A percentile compares a stretch with the other conserved stretches of the same genome.
phyloP scores from a whole-genome alignment of 768 basidiomycete species.

The Russula griseocarnosa region DNA sequence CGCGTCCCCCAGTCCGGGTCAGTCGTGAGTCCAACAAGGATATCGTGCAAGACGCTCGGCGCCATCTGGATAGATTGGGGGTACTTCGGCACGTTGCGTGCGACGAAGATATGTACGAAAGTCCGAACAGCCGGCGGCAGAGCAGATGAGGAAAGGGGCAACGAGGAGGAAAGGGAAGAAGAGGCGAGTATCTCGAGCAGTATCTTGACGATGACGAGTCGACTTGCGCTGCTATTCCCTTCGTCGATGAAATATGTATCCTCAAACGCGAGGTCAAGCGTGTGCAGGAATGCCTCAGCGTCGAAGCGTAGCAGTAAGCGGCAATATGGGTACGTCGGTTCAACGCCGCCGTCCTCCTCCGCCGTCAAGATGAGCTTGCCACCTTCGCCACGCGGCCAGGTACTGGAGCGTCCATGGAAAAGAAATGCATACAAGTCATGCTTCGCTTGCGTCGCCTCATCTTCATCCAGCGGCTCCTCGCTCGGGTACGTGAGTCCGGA shows the following conservation, averaged over 20 bases:
- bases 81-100: slow-evolving; percentile 96
- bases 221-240: slow-evolving; percentile 51
- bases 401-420: slow-evolving; percentile 73
- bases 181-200: slow-evolving; percentile 65
- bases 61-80: slow-evolving; percentile 67
- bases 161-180: neutral
- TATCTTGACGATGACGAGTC: slow-evolving; percentile 79
- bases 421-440: slow-evolving; percentile 74
- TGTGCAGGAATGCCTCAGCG: slow-evolving; percentile 89
- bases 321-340: slow-evolving; percentile 88
- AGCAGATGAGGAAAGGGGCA: slow-evolving; percentile 40
- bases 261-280: slow-evolving; percentile 92
- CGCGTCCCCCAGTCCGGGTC: slow-evolving; percentile 73
- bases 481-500: slow-evolving; percentile 86
- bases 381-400: slow-evolving; percentile 72
- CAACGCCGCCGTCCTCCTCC: slow-evolving; percentile 66
- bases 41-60: slow-evolving; percentile 62
- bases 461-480: slow-evolving; percentile 60
- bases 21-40: slow-evolving; percentile 73
- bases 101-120: slow-evolving; percentile 92
- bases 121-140: slow-evolving; percentile 63
- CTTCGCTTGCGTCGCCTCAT: slow-evolving; percentile 67
- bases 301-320: slow-evolving; percentile 83
- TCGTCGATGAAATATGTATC: slow-evolving; percentile 86
- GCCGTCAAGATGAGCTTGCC: slow-evolving; percentile 72